Conservation (phyloP, 306 rosid species). For the Cucumis sativus region Cucumber_9930_V3 NC_026659.2:23914001-23914500, state of each 20-base stretch:
- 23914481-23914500: neutral
- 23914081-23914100: neutral
- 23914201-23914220: slow-evolving; percentile 62
- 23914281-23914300: neutral
- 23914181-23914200: slow-evolving; percentile 72
- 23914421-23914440: neutral
- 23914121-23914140: slow-evolving; percentile 63
- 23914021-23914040: neutral
- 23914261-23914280: neutral
- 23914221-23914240: slow-evolving; percentile 79
- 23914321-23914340: neutral
- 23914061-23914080: neutral
- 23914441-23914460: neutral
- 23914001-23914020: neutral
- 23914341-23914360: neutral
- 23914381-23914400: neutral
- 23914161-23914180: slow-evolving; percentile 91
- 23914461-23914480: neutral
- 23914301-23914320: neutral
- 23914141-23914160: slow-evolving; percentile 76
- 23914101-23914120: slow-evolving; percentile 1
- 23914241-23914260: slow-evolving; percentile 19
- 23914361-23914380: neutral
- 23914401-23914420: neutral
- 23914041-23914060: neutral